Conservation (phyloP, 371 early-diverging fungal genomes). For the Lichtheimia ornata region DNA sequence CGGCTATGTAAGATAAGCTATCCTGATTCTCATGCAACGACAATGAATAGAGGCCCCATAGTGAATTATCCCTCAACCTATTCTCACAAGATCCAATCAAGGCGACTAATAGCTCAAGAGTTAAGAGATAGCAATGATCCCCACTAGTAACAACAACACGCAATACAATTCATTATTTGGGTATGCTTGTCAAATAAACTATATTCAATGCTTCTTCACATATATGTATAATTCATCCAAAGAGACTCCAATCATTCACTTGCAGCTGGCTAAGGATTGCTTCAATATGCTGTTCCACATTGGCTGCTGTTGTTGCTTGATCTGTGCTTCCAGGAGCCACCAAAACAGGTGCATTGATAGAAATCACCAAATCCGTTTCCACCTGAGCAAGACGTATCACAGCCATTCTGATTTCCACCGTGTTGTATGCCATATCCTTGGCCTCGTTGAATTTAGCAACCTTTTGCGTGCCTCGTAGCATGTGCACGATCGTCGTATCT, state of each 20-base stretch:
- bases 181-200: too few species aligned
- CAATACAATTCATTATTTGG: too few species aligned
- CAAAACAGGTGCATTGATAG: conserved; percentile 67
- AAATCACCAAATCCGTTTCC: conserved; percentile 73
- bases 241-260: conserved; percentile 64
- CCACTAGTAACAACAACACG: too few species aligned
- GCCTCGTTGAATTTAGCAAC: conserved; percentile 73
- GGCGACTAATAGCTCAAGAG: too few species aligned
- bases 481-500: conserved; percentile 19
- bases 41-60: too few species aligned
- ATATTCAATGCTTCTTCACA: too few species aligned
- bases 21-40: too few species aligned
- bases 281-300: conserved; percentile 53
- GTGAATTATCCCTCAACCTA: too few species aligned
- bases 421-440: conserved; percentile 52
- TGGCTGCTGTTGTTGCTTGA: conserved; percentile 23
- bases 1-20: too few species aligned
- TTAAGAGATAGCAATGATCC: too few species aligned
- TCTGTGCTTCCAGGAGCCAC: conserved; percentile 45
- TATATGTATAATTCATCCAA: conserved; percentile 27
- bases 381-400: conserved; percentile 66
- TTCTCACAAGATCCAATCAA: too few species aligned
- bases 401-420: conserved; percentile 67
- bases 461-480: conserved; percentile 62
- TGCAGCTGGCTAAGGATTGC: conserved; percentile 38